phyloP scores from a whole-genome alignment of 345 rosid genomes.

The Euclidium syriacum region DNA sequence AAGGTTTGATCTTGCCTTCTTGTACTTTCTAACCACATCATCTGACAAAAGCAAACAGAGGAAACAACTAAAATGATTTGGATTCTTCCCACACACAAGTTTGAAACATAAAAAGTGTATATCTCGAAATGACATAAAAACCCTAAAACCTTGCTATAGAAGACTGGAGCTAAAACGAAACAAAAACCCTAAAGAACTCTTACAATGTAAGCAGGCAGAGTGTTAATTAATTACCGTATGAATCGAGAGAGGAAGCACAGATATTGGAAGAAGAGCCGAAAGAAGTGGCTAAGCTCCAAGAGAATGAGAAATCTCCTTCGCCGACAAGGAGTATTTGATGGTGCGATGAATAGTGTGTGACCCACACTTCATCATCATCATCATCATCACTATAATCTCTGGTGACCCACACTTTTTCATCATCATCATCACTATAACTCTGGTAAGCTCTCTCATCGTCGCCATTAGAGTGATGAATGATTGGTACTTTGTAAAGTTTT shows the following conservation, averaged over 20 bases:
- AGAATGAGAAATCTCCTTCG: slow-evolving; percentile 65
- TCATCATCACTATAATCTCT: background rate
- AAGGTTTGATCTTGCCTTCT: slow-evolving; percentile 41
- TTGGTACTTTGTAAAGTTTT: no score
- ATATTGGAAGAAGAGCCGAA: slow-evolving; percentile 49
- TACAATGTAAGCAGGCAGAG: background rate
- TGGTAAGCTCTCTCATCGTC: no score
- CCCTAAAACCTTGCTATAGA: no score
- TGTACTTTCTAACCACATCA: slow-evolving; percentile 34
- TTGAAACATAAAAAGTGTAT: no score
- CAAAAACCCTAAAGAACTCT: background rate
- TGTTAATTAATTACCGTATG: slow-evolving; percentile 37
- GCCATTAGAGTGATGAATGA: no score
- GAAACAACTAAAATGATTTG: no score
- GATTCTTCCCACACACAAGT: no score
- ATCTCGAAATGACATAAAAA: no score
- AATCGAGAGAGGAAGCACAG: slow-evolving; percentile 52
- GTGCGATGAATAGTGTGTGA: slow-evolving; percentile 39
- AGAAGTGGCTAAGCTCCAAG: slow-evolving; percentile 33
- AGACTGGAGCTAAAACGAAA: background rate
- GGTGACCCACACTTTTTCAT: no score
- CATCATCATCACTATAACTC: no score
- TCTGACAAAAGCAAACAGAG: slow-evolving; percentile 25
- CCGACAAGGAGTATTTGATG: slow-evolving; percentile 51
- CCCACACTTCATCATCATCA: slow-evolving; percentile 27